Conservation (phyloP, 1,139 yeast species). For the Taphrina betulina region DNA sequence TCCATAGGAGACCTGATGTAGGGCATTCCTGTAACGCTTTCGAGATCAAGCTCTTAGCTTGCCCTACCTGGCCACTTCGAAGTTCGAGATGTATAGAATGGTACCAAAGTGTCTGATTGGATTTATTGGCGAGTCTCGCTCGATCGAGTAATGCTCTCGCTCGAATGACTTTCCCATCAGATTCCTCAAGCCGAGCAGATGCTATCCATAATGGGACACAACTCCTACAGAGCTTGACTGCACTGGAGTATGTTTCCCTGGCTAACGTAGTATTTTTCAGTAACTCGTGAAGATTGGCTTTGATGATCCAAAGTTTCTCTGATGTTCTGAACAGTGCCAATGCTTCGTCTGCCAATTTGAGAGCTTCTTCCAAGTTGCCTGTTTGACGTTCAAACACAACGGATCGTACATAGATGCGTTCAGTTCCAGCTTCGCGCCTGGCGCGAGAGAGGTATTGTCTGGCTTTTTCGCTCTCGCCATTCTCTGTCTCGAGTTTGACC, state of each 20-base stretch:
- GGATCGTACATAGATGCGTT: constrained; percentile 63
- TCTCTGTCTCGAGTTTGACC: constrained; percentile 59
- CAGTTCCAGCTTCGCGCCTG: constrained; percentile 45
- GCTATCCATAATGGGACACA: constrained; percentile 57
- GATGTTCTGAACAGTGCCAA: constrained; percentile 51
- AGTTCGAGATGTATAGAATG: constrained; percentile 62
- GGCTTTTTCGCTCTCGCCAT: constrained; percentile 49
- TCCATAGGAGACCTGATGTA: constrained; percentile 61
- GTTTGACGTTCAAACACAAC: constrained; percentile 57
- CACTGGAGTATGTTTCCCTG: constrained; percentile 52
- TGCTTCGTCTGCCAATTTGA: constrained; percentile 50
- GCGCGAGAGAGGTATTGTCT: constrained; percentile 50
- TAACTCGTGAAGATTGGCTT: constrained; percentile 54
- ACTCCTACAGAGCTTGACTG: constrained; percentile 52
- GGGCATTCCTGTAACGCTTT: constrained; percentile 65
- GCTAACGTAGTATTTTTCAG: constrained; percentile 48
- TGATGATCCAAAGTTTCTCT: constrained; percentile 58
- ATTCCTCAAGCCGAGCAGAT: constrained; percentile 54
- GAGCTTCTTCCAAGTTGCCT: constrained; percentile 44
- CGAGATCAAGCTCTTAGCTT: constrained; percentile 58
- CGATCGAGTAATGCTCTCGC: constrained; percentile 75
- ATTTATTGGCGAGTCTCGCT: constrained; percentile 58
- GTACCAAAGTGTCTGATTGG: constrained; percentile 56
- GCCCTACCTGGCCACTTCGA: constrained; percentile 51
- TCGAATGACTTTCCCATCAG: constrained; percentile 49